Evolutionary conservation across 1,284 basidiomycete species (phyloP).

Genomic region (Trichosporon sp.): DNA sequence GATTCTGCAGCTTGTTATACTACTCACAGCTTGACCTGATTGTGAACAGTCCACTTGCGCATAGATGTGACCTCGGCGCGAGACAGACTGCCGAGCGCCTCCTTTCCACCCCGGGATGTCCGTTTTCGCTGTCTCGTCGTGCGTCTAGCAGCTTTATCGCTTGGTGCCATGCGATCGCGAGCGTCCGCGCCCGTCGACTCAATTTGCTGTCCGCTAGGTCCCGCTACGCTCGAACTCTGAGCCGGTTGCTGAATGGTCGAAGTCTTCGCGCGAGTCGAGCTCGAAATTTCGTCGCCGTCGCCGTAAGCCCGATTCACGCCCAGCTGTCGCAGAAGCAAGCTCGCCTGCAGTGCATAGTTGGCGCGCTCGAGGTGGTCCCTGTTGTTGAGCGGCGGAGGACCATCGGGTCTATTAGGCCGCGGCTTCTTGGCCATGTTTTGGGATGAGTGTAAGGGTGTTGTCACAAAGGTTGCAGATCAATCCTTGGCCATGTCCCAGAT

Average conservation of each 20-base stretch:
- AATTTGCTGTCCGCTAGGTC: not conserved
- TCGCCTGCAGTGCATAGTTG: conserved; percentile 40
- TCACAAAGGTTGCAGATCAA: not conserved
- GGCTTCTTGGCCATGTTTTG: conserved; percentile 1
- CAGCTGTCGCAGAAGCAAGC: conserved; percentile 34
- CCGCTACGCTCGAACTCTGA: not conserved
- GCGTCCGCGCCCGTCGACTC: not conserved
- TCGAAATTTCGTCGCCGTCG: not conserved
- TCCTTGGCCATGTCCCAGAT: not conserved
- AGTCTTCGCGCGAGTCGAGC: not conserved
- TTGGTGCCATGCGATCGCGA: not conserved
- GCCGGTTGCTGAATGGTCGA: too few species aligned
- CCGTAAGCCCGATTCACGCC: not conserved
- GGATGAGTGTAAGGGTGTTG: not conserved
- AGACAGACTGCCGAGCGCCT: conserved; percentile 21
- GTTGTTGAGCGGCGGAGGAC: conserved; percentile 27
- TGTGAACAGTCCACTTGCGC: conserved; percentile 37
- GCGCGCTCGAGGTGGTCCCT: conserved; percentile 40
- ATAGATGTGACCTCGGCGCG: conserved; percentile 26
- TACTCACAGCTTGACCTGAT: conserved; percentile 39
- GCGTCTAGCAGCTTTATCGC: not conserved
- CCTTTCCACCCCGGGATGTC: not conserved
- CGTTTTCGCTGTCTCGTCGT: not conserved
- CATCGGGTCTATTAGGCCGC: not conserved
- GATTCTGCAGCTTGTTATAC: not conserved